Conservation (phyloP, 2,329 filamentous ascomycete genomes). For the Paradendryphiella salina region DNA sequence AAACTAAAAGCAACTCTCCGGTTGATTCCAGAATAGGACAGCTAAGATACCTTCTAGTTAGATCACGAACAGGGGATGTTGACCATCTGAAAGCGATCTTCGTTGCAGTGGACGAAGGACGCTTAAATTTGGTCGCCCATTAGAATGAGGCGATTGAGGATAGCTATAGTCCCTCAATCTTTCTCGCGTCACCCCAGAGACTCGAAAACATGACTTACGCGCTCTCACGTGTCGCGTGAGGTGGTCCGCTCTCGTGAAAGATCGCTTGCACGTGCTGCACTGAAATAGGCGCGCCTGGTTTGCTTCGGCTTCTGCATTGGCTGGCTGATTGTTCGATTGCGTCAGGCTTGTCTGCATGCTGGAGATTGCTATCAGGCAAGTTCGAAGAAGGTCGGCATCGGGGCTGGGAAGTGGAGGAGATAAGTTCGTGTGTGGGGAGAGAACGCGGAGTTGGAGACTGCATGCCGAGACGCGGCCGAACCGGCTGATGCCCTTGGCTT, state of each 20-base stretch:
- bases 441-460: conserved; percentile 10
- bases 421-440: conserved; percentile 16
- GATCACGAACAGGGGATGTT: not conserved
- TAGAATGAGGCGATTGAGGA: not conserved
- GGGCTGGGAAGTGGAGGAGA: conserved; percentile 31
- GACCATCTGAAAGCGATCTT: not conserved
- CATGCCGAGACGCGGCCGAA: conserved; percentile 2
- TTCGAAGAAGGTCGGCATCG: conserved; percentile 19
- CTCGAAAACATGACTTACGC: conserved; percentile 38
- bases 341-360: conserved; percentile 26
- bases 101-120: not conserved
- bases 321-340: conserved; percentile 9
- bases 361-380: conserved; percentile 8
- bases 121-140: not conserved
- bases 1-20: not conserved
- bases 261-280: conserved; percentile 57
- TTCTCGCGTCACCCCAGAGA: not conserved
- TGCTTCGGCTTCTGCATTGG: conserved; percentile 23
- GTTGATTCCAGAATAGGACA: not conserved
- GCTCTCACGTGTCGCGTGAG: conserved; percentile 58
- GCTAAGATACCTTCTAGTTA: not conserved
- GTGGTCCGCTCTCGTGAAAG: conserved; percentile 58
- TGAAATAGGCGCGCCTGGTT: conserved; percentile 47
- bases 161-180: not conserved
- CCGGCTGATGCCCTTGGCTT: conserved; percentile 7